A percentile compares a stretch with the other conserved stretches of the same genome.
Conservation (phyloP, 495 filamentous ascomycete species). For the Neurospora tetraspora region DNA sequence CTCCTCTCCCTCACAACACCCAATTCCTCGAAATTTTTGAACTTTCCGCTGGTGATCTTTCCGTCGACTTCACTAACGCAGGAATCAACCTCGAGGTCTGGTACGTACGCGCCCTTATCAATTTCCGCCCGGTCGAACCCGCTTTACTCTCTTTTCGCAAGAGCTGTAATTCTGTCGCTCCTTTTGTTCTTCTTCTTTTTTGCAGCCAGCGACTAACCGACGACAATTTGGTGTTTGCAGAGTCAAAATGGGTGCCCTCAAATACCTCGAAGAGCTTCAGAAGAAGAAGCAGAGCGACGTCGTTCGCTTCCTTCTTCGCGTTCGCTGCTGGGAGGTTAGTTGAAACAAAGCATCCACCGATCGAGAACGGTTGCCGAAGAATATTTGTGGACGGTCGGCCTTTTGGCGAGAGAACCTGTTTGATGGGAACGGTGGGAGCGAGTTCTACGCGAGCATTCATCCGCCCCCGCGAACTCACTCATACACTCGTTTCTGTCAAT, state of each 20-base stretch:
- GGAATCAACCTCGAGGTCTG: slow-evolving; percentile 15
- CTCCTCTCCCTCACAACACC: slow-evolving; percentile 15
- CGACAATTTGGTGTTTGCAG: slow-evolving; percentile 1
- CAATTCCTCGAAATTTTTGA: slow-evolving; percentile 17
- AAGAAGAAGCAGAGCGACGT: slow-evolving; percentile 99
- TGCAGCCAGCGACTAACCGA: neutral
- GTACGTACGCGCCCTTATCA: slow-evolving; percentile 11
- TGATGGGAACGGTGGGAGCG: neutral
- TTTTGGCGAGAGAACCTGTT: slow-evolving; percentile 1
- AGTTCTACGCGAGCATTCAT: neutral
- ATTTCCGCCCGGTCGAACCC: neutral
- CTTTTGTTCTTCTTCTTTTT: neutral
- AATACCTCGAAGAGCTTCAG: slow-evolving; percentile 99
- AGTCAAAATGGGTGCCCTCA: slow-evolving; percentile 81
- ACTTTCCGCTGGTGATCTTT: slow-evolving; percentile 14
- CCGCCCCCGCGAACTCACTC: neutral
- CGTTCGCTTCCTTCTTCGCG: slow-evolving; percentile 96
- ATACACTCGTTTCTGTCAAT: neutral
- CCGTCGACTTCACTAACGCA: slow-evolving; percentile 22
- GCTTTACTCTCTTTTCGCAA: neutral
- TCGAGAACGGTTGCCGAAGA: slow-evolving; percentile 4
- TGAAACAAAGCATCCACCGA: slow-evolving; percentile 31
- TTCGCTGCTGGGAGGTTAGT: slow-evolving; percentile 99
- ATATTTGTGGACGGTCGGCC: slow-evolving; percentile 20
- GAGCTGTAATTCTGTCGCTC: neutral